Evolutionary conservation across 768 basidiomycete species (phyloP).

Genomic region (Melanogaster broomeanus): DNA sequence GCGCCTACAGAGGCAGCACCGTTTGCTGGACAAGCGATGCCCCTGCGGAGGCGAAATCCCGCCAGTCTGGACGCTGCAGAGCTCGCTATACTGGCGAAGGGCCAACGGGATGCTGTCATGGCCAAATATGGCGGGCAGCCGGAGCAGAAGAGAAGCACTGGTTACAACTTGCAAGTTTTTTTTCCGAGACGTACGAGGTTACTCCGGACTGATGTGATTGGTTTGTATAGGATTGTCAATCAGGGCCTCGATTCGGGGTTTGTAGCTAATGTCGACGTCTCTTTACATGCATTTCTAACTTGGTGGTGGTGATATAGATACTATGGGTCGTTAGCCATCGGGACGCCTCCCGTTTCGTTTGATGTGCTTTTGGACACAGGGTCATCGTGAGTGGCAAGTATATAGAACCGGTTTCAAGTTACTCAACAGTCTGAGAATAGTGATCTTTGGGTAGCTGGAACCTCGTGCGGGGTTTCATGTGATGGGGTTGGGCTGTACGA

Average conservation of each 20-base stretch:
- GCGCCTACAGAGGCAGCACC: constrained; percentile 14
- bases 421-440: constrained; percentile 23
- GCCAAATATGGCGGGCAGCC: constrained; percentile 47
- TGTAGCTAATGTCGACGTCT: constrained; percentile 11
- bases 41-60: constrained; percentile 20
- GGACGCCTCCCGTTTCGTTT: constrained; percentile 48
- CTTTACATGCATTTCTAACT: neutral
- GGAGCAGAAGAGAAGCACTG: constrained; percentile 42
- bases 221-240: constrained; percentile 53
- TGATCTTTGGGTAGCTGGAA: constrained; percentile 53
- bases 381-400: constrained; percentile 30
- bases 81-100: constrained; percentile 37
- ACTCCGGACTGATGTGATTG: constrained; percentile 1
- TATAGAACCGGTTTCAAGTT: neutral
- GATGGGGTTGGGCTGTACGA: constrained; percentile 33
- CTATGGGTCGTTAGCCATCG: constrained; percentile 42
- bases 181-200: neutral
- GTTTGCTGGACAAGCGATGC: constrained; percentile 17
- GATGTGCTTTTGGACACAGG: constrained; percentile 57
- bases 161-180: constrained; percentile 52
- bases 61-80: constrained; percentile 3
- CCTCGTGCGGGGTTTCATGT: constrained; percentile 34
- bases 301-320: constrained; percentile 22
- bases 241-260: constrained; percentile 69
- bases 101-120: constrained; percentile 42